These are phyloP conservation scores for Trichoderma simmonsii DNA, from an alignment of 2,329 filamentous ascomycete species.

Conservation along the genomic window DNA sequence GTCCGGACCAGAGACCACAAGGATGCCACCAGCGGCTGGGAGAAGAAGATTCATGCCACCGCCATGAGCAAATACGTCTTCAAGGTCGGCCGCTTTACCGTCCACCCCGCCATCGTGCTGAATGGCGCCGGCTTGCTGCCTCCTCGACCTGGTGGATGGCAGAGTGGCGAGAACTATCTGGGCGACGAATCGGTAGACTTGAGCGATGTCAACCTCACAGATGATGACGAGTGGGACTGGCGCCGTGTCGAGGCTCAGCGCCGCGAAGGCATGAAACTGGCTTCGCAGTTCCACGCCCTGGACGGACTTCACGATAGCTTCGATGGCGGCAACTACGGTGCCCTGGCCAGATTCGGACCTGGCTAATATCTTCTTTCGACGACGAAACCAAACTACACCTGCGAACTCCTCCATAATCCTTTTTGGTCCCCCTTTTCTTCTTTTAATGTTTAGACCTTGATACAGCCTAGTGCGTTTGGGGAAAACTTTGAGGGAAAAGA, in stretches of 20 bases:
- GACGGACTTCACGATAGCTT: slow-evolving; percentile 53
- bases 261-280: slow-evolving; percentile 53
- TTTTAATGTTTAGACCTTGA: slow-evolving; percentile 11
- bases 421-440: neutral
- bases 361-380: slow-evolving; percentile 28
- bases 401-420: neutral
- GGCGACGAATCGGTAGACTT: slow-evolving; percentile 39
- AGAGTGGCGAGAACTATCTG: slow-evolving; percentile 42
- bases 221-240: slow-evolving; percentile 55
- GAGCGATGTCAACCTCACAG: slow-evolving; percentile 34
- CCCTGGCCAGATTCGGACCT: slow-evolving; percentile 48
- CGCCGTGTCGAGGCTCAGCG: slow-evolving; percentile 53
- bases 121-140: slow-evolving; percentile 72
- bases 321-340: slow-evolving; percentile 51
- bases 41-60: slow-evolving; percentile 67
- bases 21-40: slow-evolving; percentile 44
- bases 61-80: slow-evolving; percentile 78
- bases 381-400: neutral
- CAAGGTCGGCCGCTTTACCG: slow-evolving; percentile 77
- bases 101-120: slow-evolving; percentile 76
- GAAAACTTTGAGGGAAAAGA: neutral
- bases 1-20: slow-evolving; percentile 39
- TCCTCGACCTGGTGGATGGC: slow-evolving; percentile 64
- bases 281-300: slow-evolving; percentile 54
- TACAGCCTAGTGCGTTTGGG: neutral